Conservation (phyloP, 257 asterid genomes). For the Cynanchum wilfordii region DNA sequence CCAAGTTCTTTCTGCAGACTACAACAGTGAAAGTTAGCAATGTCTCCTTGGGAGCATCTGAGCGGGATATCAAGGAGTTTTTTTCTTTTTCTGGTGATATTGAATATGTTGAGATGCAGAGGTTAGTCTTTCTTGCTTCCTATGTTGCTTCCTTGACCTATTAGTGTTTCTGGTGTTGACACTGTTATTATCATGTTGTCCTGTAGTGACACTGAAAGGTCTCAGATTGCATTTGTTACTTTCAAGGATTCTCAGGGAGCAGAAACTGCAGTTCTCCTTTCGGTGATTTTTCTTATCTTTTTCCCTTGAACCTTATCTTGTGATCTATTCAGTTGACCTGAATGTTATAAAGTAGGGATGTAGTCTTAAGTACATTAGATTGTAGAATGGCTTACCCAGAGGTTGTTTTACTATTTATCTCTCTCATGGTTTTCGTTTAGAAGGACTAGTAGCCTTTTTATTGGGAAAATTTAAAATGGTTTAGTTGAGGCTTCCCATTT, state of each 20-base stretch:
- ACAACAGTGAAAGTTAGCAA: slow-evolving; percentile 86
- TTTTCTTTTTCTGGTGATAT: slow-evolving; percentile 94
- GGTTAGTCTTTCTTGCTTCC: slow-evolving; percentile 35
- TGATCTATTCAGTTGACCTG: background rate
- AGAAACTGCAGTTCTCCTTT: slow-evolving; percentile 94
- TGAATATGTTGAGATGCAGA: slow-evolving; percentile 82
- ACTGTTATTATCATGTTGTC: slow-evolving; percentile 7
- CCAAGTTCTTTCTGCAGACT: slow-evolving; percentile 32
- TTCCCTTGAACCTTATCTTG: background rate
- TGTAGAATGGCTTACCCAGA: background rate
- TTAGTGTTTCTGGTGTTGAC: background rate
- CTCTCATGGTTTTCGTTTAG: background rate
- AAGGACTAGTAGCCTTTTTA: background rate
- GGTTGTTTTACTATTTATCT: background rate
- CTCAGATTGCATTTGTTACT: slow-evolving; percentile 85
- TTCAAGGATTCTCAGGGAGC: slow-evolving; percentile 96
- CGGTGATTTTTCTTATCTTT: slow-evolving; percentile 40
- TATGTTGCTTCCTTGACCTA: slow-evolving; percentile 5
- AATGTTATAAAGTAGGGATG: background rate
- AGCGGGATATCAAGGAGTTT: slow-evolving; percentile 79
- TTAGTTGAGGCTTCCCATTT: background rate
- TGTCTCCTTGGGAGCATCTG: slow-evolving; percentile 80
- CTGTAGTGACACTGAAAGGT: slow-evolving; percentile 76
- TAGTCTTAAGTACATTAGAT: background rate
- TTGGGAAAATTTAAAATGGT: background rate